Evolutionary conservation across 2,329 filamentous ascomycete species (phyloP).

Genomic region (Colletotrichum cordylinicola): DNA sequence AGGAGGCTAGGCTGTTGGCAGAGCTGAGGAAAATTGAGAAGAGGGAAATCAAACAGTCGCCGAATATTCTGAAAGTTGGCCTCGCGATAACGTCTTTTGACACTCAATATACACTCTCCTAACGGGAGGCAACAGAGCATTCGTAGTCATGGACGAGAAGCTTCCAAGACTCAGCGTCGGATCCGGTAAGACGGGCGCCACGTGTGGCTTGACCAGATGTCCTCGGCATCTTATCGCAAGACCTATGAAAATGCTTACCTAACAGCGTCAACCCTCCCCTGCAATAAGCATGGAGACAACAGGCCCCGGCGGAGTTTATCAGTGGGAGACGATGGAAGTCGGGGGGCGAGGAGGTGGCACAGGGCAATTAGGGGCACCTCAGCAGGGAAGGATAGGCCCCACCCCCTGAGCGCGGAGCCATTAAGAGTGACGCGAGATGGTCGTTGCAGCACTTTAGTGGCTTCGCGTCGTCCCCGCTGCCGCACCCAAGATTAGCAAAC

Average conservation of each 20-base stretch:
- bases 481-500: slow-evolving; percentile 19
- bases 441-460: slow-evolving; percentile 9
- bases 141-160: slow-evolving; percentile 16
- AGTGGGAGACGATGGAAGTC: background rate
- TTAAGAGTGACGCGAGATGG: slow-evolving; percentile 13
- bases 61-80: background rate
- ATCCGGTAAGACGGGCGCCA: slow-evolving; percentile 4
- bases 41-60: background rate
- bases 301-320: background rate
- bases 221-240: background rate
- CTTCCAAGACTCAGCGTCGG: slow-evolving; percentile 6
- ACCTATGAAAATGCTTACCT: background rate
- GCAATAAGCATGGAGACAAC: background rate
- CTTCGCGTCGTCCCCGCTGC: slow-evolving; percentile 11
- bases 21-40: background rate
- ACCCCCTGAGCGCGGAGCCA: slow-evolving; percentile 14
- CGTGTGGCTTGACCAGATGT: background rate
- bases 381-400: slow-evolving; percentile 2
- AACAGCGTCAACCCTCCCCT: background rate
- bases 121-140: slow-evolving; percentile 10
- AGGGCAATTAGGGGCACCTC: background rate
- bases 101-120: background rate
- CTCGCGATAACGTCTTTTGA: background rate
- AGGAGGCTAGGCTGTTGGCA: background rate
- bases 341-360: background rate